Evolutionary conservation across 768 basidiomycete species (phyloP).

Genomic region (Zangia roseola): DNA sequence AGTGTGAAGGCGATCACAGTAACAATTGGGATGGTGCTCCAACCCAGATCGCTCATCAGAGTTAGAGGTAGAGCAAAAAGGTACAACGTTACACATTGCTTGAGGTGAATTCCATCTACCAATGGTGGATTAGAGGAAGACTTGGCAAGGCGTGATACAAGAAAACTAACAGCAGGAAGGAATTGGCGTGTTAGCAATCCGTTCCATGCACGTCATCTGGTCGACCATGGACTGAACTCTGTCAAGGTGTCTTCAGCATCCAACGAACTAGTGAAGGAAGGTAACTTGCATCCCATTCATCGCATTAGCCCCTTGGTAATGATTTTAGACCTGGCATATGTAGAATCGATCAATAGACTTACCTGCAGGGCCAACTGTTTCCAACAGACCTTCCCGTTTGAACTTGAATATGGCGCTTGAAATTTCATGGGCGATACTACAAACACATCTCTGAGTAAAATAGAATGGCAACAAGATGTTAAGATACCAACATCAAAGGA

Average conservation of each 20-base stretch:
- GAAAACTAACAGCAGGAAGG: conserved; percentile 63
- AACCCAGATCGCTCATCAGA: conserved; percentile 77
- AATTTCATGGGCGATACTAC: conserved; percentile 81
- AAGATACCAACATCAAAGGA: conserved; percentile 65
- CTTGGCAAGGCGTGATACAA: neutral
- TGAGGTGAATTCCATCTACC: conserved; percentile 83
- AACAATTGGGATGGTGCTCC: conserved; percentile 82
- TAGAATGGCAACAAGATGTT: neutral
- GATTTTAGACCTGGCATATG: neutral
- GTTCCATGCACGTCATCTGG: conserved; percentile 83
- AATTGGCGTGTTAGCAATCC: conserved; percentile 87
- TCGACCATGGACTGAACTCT: conserved; percentile 83
- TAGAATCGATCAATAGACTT: conserved; percentile 14
- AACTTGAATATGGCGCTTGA: conserved; percentile 67
- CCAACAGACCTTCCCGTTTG: conserved; percentile 77
- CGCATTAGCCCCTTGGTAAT: conserved; percentile 63
- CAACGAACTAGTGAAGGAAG: neutral
- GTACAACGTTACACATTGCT: conserved; percentile 93
- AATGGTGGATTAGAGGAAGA: conserved; percentile 8
- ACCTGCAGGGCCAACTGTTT: conserved; percentile 89
- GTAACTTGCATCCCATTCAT: conserved; percentile 61
- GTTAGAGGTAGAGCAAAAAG: conserved; percentile 89
- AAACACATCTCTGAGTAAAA: neutral
- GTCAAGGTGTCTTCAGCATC: conserved; percentile 8
- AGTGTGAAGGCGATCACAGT: conserved; percentile 88